A percentile compares a stretch with the other conserved stretches of the same genome.
Evolutionary conservation across 176 grass and related monocot species (phyloP).

Genomic region (Calamus simplicifolius): DNA sequence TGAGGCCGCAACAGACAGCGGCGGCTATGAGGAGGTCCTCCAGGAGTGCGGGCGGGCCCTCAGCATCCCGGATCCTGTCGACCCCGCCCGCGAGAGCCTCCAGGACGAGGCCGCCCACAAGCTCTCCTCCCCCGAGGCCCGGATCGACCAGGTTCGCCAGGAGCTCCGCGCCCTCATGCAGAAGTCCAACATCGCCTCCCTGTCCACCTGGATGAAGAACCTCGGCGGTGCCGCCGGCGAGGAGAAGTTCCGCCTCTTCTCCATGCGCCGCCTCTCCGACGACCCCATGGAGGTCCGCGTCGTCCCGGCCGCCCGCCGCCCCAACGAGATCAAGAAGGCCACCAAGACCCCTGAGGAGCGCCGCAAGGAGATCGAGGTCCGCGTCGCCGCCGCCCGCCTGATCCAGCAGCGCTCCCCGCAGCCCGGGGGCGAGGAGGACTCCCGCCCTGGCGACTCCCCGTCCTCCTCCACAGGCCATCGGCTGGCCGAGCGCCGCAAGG

Average conservation of each 20-base stretch:
- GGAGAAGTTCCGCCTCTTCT: slow-evolving; percentile 60
- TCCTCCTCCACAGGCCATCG: slow-evolving; percentile 22
- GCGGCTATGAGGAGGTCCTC: slow-evolving; percentile 54
- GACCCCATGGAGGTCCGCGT: slow-evolving; percentile 62
- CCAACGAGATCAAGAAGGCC: slow-evolving; percentile 90
- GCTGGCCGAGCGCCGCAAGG: slow-evolving; percentile 42
- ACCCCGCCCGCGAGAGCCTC: slow-evolving; percentile 55
- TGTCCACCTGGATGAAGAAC: slow-evolving; percentile 83
- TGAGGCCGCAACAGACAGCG: slow-evolving; percentile 37
- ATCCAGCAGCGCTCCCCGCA: slow-evolving; percentile 44
- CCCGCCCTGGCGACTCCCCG: slow-evolving; percentile 41
- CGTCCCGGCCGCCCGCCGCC: slow-evolving; percentile 44
- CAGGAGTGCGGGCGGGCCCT: slow-evolving; percentile 73
- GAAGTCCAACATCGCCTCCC: slow-evolving; percentile 76
- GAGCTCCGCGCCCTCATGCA: slow-evolving; percentile 62
- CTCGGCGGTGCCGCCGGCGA: slow-evolving; percentile 43
- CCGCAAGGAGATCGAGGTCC: slow-evolving; percentile 92
- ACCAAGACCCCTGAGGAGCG: slow-evolving; percentile 77
- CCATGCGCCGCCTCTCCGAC: slow-evolving; percentile 43
- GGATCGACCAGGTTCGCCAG: slow-evolving; percentile 30
- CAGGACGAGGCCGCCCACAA: slow-evolving; percentile 35
- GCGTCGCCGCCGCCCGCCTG: slow-evolving; percentile 50
- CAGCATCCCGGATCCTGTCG: slow-evolving; percentile 35
- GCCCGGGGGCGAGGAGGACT: slow-evolving; percentile 34
- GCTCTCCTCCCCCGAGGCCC: slow-evolving; percentile 26